These are phyloP conservation scores for Tolypocladium nubicola DNA, from an alignment of 2,329 filamentous ascomycete species.

Conservation along the genomic window DNA sequence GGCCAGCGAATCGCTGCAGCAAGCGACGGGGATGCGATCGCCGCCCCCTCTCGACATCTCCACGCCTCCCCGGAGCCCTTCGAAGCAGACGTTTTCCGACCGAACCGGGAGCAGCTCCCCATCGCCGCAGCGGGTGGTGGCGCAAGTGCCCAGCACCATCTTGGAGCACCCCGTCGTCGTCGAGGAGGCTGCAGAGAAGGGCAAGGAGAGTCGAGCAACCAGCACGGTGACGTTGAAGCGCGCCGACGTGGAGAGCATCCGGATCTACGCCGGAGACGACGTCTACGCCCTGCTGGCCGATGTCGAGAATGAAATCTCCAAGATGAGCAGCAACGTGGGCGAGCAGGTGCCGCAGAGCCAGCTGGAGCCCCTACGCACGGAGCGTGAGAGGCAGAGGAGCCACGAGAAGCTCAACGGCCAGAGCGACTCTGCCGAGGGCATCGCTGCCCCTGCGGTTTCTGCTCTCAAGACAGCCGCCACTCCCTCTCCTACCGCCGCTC, in stretches of 20 bases:
- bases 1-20: slow-evolving; percentile 28
- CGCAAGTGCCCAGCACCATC: slow-evolving; percentile 46
- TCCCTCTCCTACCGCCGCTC: slow-evolving; percentile 15
- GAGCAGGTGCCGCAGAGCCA: slow-evolving; percentile 2
- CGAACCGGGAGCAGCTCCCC: slow-evolving; percentile 28
- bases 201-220: slow-evolving; percentile 14
- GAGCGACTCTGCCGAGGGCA: slow-evolving; percentile 4
- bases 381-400: slow-evolving; percentile 38
- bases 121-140: slow-evolving; percentile 39
- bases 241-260: slow-evolving; percentile 50
- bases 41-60: slow-evolving; percentile 32
- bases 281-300: slow-evolving; percentile 57
- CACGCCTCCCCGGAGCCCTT: slow-evolving; percentile 29
- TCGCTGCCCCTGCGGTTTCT: background rate
- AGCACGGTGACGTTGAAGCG: slow-evolving; percentile 18
- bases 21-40: slow-evolving; percentile 28
- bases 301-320: slow-evolving; percentile 41
- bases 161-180: slow-evolving; percentile 37
- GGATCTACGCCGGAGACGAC: slow-evolving; percentile 57
- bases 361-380: slow-evolving; percentile 16
- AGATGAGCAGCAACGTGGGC: slow-evolving; percentile 18
- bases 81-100: slow-evolving; percentile 8
- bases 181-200: slow-evolving; percentile 25
- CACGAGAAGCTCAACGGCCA: slow-evolving; percentile 36
- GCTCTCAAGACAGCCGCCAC: slow-evolving; percentile 4